Conservation (phyloP, 768 basidiomycete species). For the Wakefieldia striispora region DNA sequence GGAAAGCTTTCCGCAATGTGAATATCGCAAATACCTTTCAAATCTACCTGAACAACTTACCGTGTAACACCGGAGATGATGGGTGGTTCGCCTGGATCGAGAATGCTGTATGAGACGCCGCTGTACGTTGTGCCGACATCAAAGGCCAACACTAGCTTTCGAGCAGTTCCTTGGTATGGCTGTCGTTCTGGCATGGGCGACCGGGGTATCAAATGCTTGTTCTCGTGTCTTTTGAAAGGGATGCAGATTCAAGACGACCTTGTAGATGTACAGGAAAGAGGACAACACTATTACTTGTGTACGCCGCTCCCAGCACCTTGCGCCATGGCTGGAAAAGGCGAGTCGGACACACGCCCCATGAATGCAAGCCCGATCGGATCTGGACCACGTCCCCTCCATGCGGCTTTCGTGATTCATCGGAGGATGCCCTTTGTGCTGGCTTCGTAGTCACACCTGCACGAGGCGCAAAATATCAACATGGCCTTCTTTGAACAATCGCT, state of each 20-base stretch:
- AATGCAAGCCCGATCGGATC: constrained; percentile 9
- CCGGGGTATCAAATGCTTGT: neutral
- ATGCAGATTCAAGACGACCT: too few species aligned
- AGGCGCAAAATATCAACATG: too few species aligned
- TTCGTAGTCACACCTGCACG: too few species aligned
- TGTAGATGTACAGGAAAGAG: neutral
- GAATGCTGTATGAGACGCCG: constrained; percentile 43
- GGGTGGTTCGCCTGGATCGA: constrained; percentile 30
- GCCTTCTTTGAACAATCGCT: too few species aligned
- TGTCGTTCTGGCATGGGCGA: constrained; percentile 29
- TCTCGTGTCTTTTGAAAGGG: neutral
- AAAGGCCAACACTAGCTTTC: constrained; percentile 48
- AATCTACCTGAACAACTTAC: constrained; percentile 10
- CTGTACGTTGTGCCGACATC: constrained; percentile 55
- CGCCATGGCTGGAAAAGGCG: constrained; percentile 11
- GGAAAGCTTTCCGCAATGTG: constrained; percentile 39
- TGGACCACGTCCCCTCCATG: constrained; percentile 3
- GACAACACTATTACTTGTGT: neutral
- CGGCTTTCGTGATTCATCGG: neutral
- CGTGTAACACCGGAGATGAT: constrained; percentile 21
- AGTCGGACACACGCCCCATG: constrained; percentile 9
- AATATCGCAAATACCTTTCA: neutral
- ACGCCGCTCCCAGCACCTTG: neutral
- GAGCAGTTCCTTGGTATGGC: constrained; percentile 39
- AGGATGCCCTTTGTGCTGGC: too few species aligned